Evolutionary conservation across 2,329 filamentous ascomycete species (phyloP).

Genomic region (Stylonectria norvegica): DNA sequence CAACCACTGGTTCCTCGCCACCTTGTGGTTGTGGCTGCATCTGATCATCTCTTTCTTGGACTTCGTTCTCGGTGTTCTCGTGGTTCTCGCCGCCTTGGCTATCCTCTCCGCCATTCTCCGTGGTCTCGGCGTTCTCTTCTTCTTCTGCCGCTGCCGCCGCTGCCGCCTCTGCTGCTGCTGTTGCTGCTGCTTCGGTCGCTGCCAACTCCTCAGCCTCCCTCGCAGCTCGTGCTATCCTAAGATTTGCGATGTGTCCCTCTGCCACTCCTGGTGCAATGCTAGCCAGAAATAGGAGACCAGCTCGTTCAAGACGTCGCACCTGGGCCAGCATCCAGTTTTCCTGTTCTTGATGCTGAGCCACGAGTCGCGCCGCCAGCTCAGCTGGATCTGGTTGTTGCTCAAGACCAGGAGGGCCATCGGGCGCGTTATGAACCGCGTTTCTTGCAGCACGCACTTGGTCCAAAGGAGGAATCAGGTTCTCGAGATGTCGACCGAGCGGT

Average conservation of each 20-base stretch:
- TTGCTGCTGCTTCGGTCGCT: conserved; percentile 42
- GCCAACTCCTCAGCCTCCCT: conserved; percentile 40
- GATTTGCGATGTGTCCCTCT: conserved; percentile 59
- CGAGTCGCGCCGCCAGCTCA: conserved; percentile 51
- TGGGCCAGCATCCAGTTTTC: conserved; percentile 37
- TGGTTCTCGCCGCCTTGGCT: conserved; percentile 5
- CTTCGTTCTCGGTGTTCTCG: conserved; percentile 5
- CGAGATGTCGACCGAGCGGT: conserved; percentile 56
- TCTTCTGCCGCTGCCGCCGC: conserved; percentile 29
- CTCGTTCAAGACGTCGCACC: conserved; percentile 54
- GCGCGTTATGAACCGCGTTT: conserved; percentile 19
- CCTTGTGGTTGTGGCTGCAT: conserved; percentile 18
- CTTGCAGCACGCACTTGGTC: conserved; percentile 35
- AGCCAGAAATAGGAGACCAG: conserved; percentile 60
- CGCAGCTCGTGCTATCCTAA: conserved; percentile 51
- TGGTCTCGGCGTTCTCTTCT: conserved; percentile 18
- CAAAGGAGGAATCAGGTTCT: conserved; percentile 53
- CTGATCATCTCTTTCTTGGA: conserved; percentile 7
- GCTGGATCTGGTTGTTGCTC: conserved; percentile 43
- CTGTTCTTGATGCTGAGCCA: conserved; percentile 37
- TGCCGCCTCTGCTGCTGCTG: conserved; percentile 35
- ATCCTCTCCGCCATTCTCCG: conserved; percentile 1
- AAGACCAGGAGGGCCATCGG: conserved; percentile 19
- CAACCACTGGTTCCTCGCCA: conserved; percentile 3
- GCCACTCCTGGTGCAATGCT: conserved; percentile 64